Evolutionary conservation across 2,329 filamentous ascomycete genomes (phyloP), one percentile per base, ranked within the genome.

Genomic region (Fusarium sulawesiense): DNA sequence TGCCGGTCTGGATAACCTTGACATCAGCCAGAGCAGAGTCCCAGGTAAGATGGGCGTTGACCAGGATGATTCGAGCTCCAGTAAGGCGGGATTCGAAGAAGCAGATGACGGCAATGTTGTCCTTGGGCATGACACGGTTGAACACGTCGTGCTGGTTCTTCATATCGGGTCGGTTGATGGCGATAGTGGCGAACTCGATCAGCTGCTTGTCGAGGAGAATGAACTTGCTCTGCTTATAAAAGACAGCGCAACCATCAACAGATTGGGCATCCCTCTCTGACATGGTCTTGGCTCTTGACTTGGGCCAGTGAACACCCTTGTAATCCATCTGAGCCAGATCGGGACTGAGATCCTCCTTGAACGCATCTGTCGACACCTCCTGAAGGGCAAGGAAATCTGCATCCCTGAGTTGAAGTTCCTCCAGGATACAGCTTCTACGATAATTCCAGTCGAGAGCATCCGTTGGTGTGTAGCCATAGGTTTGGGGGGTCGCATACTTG

Each of bases 91-190:
- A 98, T 80, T 99, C 96, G 68, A 99, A 89, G 83, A 98, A 97
- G 59, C 92, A 90, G 49, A 97, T 89, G 49, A 97, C 91, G 18
- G 92, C 96, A 79, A 99, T 97, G 78, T 98, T 95, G 84, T 99
- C 96, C 82, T 96, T 93, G 66, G 95, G 94, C 96, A 98, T 98
- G 65, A 99, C 92, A 29, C 96, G 92, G 79, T 99, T 99, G 86
- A 97, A 98, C 60, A 98, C 95, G 76, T 99, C 96, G 77, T 97
- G 93, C 76, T 97, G 93, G 60, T 94, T 93, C 83, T 98, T 98
- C 89, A 98, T 97, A 78, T 98, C 96, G 4, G 94, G 93, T 71
- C 96, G 87, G 78, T 97, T 96, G 80, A 99, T 97, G 71, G 95
- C 95, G 60, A 93, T 93, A 63, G 93, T 92, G 40, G 92, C 91